Percentiles rank a stretch among this genome's conserved stretches.
These are phyloP conservation scores for Fusarium coicis DNA, from an alignment of 2,329 filamentous ascomycete species.

Conservation along the genomic window DNA sequence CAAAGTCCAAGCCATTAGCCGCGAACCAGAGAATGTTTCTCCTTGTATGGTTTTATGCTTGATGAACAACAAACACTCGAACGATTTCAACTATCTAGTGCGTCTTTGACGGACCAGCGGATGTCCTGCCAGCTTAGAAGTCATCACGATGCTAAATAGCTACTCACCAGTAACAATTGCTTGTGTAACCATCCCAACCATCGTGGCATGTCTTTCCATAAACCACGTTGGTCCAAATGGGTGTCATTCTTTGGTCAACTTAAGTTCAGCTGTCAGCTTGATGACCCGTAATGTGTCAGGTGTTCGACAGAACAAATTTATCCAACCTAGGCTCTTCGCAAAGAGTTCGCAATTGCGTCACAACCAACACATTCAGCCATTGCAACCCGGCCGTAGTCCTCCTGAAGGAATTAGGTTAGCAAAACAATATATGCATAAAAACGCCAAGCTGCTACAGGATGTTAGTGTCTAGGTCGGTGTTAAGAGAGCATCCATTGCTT, in stretches of 20 bases:
- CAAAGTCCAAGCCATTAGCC: background rate
- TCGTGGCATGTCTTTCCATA: constrained; percentile 16
- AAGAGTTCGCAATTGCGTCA: background rate
- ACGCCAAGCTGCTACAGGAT: background rate
- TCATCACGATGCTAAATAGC: background rate
- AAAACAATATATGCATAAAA: background rate
- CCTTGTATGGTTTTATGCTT: background rate
- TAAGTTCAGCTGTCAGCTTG: constrained; percentile 13
- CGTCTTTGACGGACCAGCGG: background rate
- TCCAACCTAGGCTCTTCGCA: background rate
- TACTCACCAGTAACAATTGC: background rate
- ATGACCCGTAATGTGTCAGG: background rate
- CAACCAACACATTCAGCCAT: background rate
- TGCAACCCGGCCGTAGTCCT: background rate
- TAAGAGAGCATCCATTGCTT: background rate
- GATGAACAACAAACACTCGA: background rate
- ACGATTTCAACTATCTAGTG: background rate
- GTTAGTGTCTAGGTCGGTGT: background rate
- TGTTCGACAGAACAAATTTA: constrained; percentile 1
- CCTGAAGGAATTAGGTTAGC: background rate
- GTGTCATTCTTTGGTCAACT: background rate
- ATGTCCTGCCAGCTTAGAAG: background rate
- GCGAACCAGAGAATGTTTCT: background rate
- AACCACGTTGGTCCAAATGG: constrained; percentile 4
- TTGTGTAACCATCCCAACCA: constrained; percentile 28